Evolutionary conservation across 805 yeast genomes (phyloP).

Genomic region (Suhomyces prunicola): DNA sequence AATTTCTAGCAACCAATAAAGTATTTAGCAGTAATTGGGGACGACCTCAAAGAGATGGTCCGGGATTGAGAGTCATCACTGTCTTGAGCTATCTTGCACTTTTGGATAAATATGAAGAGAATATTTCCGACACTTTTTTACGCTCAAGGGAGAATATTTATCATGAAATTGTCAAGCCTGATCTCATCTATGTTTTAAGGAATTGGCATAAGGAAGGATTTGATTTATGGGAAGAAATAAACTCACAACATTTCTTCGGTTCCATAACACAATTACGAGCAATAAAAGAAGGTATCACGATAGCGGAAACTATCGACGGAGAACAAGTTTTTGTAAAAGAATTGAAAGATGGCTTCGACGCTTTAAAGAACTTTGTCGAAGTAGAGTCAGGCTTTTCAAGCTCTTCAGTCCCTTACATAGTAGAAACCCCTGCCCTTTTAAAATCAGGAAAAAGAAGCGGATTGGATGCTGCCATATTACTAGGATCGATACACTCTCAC

Average conservation of each 20-base stretch:
- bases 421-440: constrained; percentile 61
- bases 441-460: constrained; percentile 55
- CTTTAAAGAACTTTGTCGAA: constrained; percentile 38
- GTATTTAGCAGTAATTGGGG: constrained; percentile 79
- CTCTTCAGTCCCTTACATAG: constrained; percentile 47
- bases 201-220: constrained; percentile 70
- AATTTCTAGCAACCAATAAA: constrained; percentile 64
- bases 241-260: constrained; percentile 77
- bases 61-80: constrained; percentile 74
- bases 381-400: constrained; percentile 40
- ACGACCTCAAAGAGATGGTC: constrained; percentile 94
- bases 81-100: constrained; percentile 52
- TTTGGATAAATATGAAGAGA: constrained; percentile 28
- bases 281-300: constrained; percentile 50
- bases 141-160: constrained; percentile 41
- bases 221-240: constrained; percentile 91
- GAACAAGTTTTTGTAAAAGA: constrained; percentile 23
- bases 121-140: constrained; percentile 24
- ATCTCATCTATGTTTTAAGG: constrained; percentile 57
- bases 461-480: constrained; percentile 71
- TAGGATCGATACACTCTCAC: constrained; percentile 51
- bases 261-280: constrained; percentile 71
- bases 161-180: constrained; percentile 57
- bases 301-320: constrained; percentile 28
- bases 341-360: constrained; percentile 27